Evolutionary conservation across 2,329 filamentous ascomycete species (phyloP), one percentile per base, ranked within the genome.

Genomic region (Ploettnerulaceae sp.): DNA sequence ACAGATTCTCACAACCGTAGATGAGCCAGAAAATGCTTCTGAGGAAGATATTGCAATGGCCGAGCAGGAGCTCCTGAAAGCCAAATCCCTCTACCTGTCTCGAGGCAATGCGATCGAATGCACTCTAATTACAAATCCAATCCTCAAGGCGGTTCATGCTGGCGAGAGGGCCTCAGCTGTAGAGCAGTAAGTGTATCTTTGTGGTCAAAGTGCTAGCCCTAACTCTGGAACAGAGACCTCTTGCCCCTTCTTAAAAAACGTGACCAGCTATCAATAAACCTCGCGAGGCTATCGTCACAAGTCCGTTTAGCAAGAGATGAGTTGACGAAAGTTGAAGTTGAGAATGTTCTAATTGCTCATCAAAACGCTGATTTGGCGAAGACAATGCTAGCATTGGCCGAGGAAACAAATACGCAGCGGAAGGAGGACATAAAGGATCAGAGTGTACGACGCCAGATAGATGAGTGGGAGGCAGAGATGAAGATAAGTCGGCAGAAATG

Each of bases 91-190:
- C 48, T 86, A 87, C 65, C 74, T 79, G 31, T 71, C 91, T 46
- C 80, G 80, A 53, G 83, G 83, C 62, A 80, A 80, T 51, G 81
- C 86, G 17, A 72, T 82, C 17, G 79, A 85, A 51, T 80, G 75
- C 36, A 79, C 87, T 43, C 67, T 93, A 55, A 79, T 80, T 56
- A 81, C 82, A 47, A 84, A 88, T 58, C 87, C 89, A 6, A 81
- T 86, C 31, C 70, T 94, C 47, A 87, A 86, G 60, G 84, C 88
- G 5, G 80, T 91, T 29, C 86, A 94, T 63, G 71, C 77, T 49
- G 81, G 81, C 33, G 77, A 76, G 9, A 74, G 78, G 49, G 76
- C 79, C 14, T 77, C 79, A 2, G 76, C 78, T 34, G 71, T 82
- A 42, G 86, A 93, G 67, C 77, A 80, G 86, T 87, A 72, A 45